Evolutionary conservation across 139 green algal genomes (phyloP).

Genomic region (Tetraselmis striata): DNA sequence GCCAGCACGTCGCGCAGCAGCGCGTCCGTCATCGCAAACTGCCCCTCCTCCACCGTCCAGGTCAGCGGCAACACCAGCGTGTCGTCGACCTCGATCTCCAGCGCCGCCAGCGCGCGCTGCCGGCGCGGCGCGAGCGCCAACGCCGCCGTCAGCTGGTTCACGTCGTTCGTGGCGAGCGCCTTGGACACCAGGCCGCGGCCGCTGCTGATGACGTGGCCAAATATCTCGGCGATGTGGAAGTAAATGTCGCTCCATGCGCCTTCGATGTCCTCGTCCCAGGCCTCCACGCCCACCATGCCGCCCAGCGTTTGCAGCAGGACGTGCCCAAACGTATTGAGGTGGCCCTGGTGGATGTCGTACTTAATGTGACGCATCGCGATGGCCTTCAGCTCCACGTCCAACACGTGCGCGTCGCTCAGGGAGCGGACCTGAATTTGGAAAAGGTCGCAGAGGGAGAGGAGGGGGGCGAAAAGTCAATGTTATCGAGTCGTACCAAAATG

Average conservation of each 20-base stretch:
- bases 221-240: not conserved
- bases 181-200: not conserved
- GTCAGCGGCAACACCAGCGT: not conserved
- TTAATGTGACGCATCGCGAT: not conserved
- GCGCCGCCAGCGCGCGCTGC: not conserved
- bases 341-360: not conserved
- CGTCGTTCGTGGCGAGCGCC: not conserved
- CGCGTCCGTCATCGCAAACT: not conserved
- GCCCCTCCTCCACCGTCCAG: not conserved
- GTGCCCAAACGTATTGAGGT: not conserved
- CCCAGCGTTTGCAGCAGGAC: not conserved
- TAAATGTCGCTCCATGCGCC: not conserved
- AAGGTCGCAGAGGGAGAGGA: too few species aligned
- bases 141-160: not conserved
- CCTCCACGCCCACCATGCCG: not conserved
- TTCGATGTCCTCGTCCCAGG: not conserved
- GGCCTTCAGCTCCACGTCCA: not conserved
- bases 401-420: not conserved
- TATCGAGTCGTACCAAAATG: too few species aligned
- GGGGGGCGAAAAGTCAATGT: too few species aligned
- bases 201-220: not conserved
- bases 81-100: not conserved
- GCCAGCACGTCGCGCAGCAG: not conserved
- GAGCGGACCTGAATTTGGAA: too few species aligned
- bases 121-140: not conserved